These are phyloP conservation scores for Cyclaneusma minus DNA, from an alignment of 2,329 filamentous ascomycete genomes.

Conservation along the genomic window DNA sequence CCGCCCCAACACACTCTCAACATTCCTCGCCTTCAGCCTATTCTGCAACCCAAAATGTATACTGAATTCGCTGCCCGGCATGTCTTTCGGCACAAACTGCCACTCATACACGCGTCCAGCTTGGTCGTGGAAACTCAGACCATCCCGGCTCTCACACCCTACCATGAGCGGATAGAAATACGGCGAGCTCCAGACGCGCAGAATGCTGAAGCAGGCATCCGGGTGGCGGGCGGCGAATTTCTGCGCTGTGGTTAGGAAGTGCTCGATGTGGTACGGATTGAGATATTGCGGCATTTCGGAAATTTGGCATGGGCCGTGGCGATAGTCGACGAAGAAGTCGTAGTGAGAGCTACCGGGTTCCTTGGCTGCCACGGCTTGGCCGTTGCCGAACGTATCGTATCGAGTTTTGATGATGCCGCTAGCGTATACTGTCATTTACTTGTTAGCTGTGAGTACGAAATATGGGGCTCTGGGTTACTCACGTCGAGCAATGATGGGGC, in stretches of 20 bases:
- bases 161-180: conserved; percentile 34
- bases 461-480: too few species aligned
- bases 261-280: conserved; percentile 19
- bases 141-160: conserved; percentile 19
- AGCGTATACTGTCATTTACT: conserved; percentile 23
- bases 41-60: too few species aligned
- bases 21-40: conserved; percentile 18
- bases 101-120: conserved; percentile 27
- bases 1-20: conserved; percentile 18
- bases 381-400: conserved; percentile 15
- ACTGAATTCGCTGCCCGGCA: conserved; percentile 25
- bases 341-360: conserved; percentile 20
- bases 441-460: background rate
- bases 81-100: conserved; percentile 31
- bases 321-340: conserved; percentile 29
- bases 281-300: conserved; percentile 15
- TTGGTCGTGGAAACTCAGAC: conserved; percentile 25
- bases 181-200: conserved; percentile 29
- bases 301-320: conserved; percentile 11
- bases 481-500: conserved; percentile 25
- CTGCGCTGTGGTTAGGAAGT: conserved; percentile 18
- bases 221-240: conserved; percentile 14
- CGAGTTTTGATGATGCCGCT: conserved; percentile 25
- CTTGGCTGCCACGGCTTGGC: conserved; percentile 21
- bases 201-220: conserved; percentile 24